Base-by-base conservation (phyloP, 139 green algal species). In the Eudorina sp. region DNA sequence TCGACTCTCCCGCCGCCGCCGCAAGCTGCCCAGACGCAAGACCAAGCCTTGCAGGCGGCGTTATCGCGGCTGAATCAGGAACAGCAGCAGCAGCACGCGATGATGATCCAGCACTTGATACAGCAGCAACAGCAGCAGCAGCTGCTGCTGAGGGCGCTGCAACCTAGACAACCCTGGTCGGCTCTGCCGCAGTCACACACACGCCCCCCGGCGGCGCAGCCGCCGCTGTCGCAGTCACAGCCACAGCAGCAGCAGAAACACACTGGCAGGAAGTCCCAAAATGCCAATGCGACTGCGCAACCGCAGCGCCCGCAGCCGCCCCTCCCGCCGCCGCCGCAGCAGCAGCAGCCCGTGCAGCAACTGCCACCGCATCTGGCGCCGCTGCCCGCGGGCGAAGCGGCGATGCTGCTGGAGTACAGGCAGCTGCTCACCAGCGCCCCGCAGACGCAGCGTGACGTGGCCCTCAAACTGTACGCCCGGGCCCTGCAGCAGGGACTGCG, bases 41-140 rank as follows among this genome's bases (percentile, higher is more conserved):
- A n/a, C n/a, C n/a, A n/a, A n/a, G n/a, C n/a, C n/a, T n/a, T n/a
- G 69, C 69, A 77, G 27, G 38, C 69, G 40, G 38, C 8, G 40
- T 18, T 34, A 29, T 38, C 5, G 19, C 38, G 34, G 41, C 41
- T 38, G 41, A 40, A 79, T 18, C 70, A 48, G 16, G 19, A 53
- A 2, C 40, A 58, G 23, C 25, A 40, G 70, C 70, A 55, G 38
- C 70, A 77, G 40, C 69, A 51, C 40, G 21, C 55, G 70, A 66
- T 11, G 55, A 25, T 75, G 9, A 41, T 40, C 23, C 72, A 58
- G 41, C 74, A 21, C 5, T 7, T 64, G 7, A 36, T 38, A 8
- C 46, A 60, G 74, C 74, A 66, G 74, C 45, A 38, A 23, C 72
- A 80, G 5, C 43, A 80, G 72, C 72, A 60, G 40, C 43, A 60